Conservation (phyloP, 2,329 filamentous ascomycete genomes). For the Botrytis medusae region DNA sequence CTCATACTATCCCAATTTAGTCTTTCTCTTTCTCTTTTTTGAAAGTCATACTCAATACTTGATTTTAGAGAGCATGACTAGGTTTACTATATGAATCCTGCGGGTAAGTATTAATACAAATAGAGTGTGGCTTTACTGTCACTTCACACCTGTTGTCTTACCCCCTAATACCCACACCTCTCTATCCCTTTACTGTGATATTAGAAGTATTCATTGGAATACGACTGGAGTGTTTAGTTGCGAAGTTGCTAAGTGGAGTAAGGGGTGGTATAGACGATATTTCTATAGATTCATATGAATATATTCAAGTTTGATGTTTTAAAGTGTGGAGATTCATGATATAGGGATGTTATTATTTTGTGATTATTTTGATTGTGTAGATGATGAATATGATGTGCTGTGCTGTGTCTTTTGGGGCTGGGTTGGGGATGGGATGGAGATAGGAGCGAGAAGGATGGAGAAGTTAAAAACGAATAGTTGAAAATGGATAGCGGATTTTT, state of each 20-base stretch:
- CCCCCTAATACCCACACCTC: too few relatives aligned
- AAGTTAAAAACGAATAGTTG: too few relatives aligned
- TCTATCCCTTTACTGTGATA: not conserved
- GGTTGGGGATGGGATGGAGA: not conserved
- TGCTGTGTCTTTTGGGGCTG: too few relatives aligned
- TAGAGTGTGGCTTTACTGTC: not conserved
- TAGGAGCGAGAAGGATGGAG: too few relatives aligned
- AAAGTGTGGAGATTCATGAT: too few relatives aligned
- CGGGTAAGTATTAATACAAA: not conserved
- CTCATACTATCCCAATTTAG: not conserved
- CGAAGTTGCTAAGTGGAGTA: not conserved
- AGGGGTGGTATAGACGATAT: not conserved
- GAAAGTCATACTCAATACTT: not conserved
- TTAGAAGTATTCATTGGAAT: not conserved
- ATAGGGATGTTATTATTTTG: too few relatives aligned
- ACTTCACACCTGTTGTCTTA: too few relatives aligned
- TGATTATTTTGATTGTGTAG: not conserved
- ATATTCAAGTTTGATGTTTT: too few relatives aligned
- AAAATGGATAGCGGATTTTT: not conserved
- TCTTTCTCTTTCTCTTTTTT: not conserved
- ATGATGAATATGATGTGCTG: not conserved
- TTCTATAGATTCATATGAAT: too few relatives aligned
- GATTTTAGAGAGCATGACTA: not conserved
- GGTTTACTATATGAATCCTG: not conserved
- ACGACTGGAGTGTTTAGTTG: not conserved